Conservation (phyloP, 345 rosid genomes). For the Populus ilicifolia region DNA sequence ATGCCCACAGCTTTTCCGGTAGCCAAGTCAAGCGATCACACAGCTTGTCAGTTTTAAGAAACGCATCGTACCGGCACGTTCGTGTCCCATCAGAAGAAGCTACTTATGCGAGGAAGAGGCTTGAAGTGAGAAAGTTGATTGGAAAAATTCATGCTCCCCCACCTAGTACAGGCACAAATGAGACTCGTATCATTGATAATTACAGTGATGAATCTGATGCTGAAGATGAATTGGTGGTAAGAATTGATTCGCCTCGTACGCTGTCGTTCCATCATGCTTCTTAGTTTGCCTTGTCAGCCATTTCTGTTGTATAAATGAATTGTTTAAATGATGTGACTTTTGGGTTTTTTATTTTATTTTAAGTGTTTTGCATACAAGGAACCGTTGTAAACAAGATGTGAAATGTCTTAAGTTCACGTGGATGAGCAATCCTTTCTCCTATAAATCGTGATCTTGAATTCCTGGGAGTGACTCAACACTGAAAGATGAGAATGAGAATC, state of each 20-base stretch:
- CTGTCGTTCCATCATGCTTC: slow-evolving; percentile 54
- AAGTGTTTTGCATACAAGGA: neutral
- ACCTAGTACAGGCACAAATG: slow-evolving; percentile 6
- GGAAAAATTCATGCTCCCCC: slow-evolving; percentile 12
- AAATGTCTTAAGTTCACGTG: neutral
- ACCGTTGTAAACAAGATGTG: neutral
- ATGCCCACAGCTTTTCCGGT: slow-evolving; percentile 37
- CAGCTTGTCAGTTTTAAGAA: slow-evolving; percentile 36
- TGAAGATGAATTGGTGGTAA: slow-evolving; percentile 54
- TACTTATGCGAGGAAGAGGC: slow-evolving; percentile 30
- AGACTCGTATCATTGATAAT: slow-evolving; percentile 17
- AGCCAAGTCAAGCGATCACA: slow-evolving; percentile 34
- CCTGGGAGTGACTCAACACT: no score
- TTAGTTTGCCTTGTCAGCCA: slow-evolving; percentile 6
- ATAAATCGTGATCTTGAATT: neutral
- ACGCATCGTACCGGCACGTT: slow-evolving; percentile 30
- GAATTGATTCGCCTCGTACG: slow-evolving; percentile 75
- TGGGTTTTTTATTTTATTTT: neutral
- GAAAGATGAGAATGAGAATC: no score
- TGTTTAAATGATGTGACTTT: neutral
- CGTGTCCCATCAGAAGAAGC: slow-evolving; percentile 60
- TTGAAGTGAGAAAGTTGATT: slow-evolving; percentile 17
- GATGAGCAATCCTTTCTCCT: neutral
- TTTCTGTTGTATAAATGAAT: neutral
- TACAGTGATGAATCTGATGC: slow-evolving; percentile 59